These are phyloP conservation scores for Colletotrichum gloeosporioides DNA, from an alignment of 2,329 filamentous ascomycete genomes.

Conservation along the genomic window DNA sequence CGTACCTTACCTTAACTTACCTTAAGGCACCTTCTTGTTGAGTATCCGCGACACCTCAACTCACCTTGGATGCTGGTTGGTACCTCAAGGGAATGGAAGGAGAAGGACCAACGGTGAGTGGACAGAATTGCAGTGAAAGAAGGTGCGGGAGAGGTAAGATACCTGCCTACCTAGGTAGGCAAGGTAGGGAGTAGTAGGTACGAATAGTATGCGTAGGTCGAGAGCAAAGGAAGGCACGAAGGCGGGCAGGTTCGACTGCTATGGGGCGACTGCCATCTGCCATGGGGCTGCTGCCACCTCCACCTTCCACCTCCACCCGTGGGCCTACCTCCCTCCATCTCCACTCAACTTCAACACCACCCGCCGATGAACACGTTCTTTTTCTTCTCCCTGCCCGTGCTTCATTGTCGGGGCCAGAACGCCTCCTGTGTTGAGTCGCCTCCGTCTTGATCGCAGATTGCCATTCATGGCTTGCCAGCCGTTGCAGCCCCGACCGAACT, in stretches of 20 bases:
- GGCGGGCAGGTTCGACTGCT: background rate
- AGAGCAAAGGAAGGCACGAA: background rate
- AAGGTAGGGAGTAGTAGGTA: too few species aligned
- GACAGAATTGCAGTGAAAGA: too few species aligned
- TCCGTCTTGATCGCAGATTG: conserved; percentile 8
- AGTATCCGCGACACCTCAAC: too few species aligned
- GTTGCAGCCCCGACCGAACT: conserved; percentile 13
- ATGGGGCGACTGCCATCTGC: background rate
- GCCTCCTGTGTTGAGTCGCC: conserved; percentile 11
- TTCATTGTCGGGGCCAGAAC: conserved; percentile 8
- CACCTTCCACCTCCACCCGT: background rate
- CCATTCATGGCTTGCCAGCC: conserved; percentile 17
- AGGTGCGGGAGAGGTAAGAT: background rate
- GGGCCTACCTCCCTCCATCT: background rate
- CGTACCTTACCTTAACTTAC: too few species aligned
- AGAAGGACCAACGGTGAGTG: too few species aligned
- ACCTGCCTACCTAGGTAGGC: background rate
- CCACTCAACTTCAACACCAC: background rate
- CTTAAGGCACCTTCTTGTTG: too few species aligned
- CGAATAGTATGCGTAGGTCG: background rate
- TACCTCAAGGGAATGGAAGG: too few species aligned
- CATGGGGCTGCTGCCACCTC: background rate
- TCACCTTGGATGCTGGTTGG: too few species aligned
- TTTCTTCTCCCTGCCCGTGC: conserved; percentile 4
- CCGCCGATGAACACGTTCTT: background rate